Base-by-base conservation (phyloP, 768 basidiomycete species). In the Clavulina sp. region DNA sequence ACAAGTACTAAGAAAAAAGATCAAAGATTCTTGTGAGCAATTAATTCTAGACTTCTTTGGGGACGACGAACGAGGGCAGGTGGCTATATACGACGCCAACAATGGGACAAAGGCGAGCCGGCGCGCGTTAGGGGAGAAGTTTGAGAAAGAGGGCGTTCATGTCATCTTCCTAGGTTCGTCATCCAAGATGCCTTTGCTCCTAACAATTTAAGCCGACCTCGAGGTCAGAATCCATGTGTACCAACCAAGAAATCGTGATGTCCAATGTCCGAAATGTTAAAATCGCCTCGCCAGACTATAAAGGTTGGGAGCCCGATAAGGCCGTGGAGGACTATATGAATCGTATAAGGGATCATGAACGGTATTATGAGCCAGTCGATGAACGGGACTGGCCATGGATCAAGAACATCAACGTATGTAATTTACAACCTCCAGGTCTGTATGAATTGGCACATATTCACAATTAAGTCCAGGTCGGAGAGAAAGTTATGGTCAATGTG, bases 21-120 rank as follows among this genome's bases (percentile, higher is more conserved):
- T 93, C 56, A 76, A 80, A 40, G 71, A 73, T 0, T 86, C 82
- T n/a, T 85, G 95, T 56, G 91, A 96, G 66, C 73, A 84, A 63
- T 69, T 81, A 46, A 88, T 97, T 38, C 81, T 78, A 76, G 78
- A 88, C 56, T 95, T 84, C 66, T 97, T 93, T 65, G 72, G 74
- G 53, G 67, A 65, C 2, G 83, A 62, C 28, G 66, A 71, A 41
- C 60, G 87, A 4, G 95, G 93, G 0, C 95, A 99, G 64, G 92
- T 97, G 24, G 88, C 93, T 33, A 92, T 99, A 56, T 97, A 96
- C 68, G 95, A 99, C 63, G 95, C 95, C 28, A 99, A 99, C 62
- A 96, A 96, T 59, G 89, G 89, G 1, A 78, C 77, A 4, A 70
- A 72, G 21, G 73, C 71, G 44, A 73, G 73, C 29, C 69, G 95